These are phyloP conservation scores for Aspergillus ibericus DNA, from an alignment of 2,329 filamentous ascomycete species.

Conservation along the genomic window DNA sequence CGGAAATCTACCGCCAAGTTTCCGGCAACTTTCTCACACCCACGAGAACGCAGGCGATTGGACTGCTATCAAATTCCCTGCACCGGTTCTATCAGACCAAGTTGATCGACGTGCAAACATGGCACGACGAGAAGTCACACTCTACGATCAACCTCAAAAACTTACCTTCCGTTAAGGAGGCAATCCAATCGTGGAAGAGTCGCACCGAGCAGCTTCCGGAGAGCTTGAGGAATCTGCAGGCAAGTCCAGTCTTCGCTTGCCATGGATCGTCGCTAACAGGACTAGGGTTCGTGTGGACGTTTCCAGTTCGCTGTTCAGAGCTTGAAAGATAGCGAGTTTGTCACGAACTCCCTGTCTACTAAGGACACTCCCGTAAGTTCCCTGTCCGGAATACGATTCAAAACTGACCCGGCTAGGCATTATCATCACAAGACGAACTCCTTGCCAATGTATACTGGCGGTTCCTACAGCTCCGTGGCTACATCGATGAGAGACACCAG, in stretches of 20 bases:
- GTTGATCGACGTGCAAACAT: conserved; percentile 73
- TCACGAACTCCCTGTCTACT: conserved; percentile 64
- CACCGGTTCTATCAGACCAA: conserved; percentile 82
- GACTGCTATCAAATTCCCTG: conserved; percentile 74
- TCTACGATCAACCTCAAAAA: conserved; percentile 64
- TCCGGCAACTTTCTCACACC: conserved; percentile 73
- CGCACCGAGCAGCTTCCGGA: conserved; percentile 56
- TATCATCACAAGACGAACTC: conserved; percentile 69
- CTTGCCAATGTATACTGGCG: conserved; percentile 78
- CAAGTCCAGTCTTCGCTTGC: conserved; percentile 12
- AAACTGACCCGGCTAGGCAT: conserved; percentile 33
- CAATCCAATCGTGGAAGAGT: conserved; percentile 70
- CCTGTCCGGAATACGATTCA: too few relatives aligned
- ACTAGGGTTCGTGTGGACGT: conserved; percentile 29
- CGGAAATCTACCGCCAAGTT: conserved; percentile 76
- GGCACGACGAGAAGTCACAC: conserved; percentile 74
- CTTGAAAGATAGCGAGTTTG: conserved; percentile 69
- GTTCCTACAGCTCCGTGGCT: conserved; percentile 85
- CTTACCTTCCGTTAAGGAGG: conserved; percentile 53
- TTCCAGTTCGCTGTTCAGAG: conserved; percentile 57
- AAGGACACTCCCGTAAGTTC: conserved; percentile 47
- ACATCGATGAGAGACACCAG: conserved; percentile 74
- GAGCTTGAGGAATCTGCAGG: conserved; percentile 34
- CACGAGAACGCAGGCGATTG: conserved; percentile 73
- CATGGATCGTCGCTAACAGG: conserved; percentile 3